Percentiles rank a stretch among this genome's conserved stretches.
These are phyloP conservation scores for Pythium aristosporum DNA, from an alignment of 352 stramenopile genomes.

Conservation along the genomic window DNA sequence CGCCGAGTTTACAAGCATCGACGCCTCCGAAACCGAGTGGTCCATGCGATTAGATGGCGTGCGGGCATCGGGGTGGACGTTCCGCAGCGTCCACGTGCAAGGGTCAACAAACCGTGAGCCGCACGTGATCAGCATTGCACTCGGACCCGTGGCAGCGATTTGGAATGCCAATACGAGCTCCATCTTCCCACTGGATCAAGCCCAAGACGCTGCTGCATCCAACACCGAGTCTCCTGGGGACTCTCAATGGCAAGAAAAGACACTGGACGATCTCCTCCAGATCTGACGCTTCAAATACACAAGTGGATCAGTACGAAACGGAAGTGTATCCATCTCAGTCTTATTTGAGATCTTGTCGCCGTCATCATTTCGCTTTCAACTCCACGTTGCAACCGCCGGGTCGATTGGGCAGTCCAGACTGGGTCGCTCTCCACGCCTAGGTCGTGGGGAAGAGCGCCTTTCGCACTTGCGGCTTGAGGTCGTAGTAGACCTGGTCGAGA, in stretches of 20 bases:
- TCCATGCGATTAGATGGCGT: conserved; percentile 42
- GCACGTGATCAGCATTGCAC: conserved; percentile 47
- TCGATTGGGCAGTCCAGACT: no score
- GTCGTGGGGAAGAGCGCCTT: conserved; percentile 74
- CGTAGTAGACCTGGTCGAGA: conserved; percentile 81
- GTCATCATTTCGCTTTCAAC: not conserved
- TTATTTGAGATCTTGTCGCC: not conserved
- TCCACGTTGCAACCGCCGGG: not conserved
- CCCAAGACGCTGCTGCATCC: not conserved
- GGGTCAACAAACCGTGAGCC: not conserved
- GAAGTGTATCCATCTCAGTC: not conserved
- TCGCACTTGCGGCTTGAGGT: conserved; percentile 74
- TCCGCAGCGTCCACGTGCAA: conserved; percentile 29
- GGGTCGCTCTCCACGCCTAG: conserved; percentile 23
- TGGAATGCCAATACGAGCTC: conserved; percentile 47
- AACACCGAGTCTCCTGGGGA: not conserved
- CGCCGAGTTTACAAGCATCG: conserved; percentile 40
- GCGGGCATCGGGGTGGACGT: conserved; percentile 40
- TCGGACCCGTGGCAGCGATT: conserved; percentile 41
- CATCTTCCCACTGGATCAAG: conserved; percentile 26
- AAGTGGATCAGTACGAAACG: not conserved
- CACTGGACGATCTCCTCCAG: conserved; percentile 1
- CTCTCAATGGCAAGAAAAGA: conserved; percentile 11
- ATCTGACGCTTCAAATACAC: not conserved
- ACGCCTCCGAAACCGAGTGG: conserved; percentile 26